Evolutionary conservation across 192 early-diverging fungal species (phyloP).

Genomic region (Coemansia sp.): DNA sequence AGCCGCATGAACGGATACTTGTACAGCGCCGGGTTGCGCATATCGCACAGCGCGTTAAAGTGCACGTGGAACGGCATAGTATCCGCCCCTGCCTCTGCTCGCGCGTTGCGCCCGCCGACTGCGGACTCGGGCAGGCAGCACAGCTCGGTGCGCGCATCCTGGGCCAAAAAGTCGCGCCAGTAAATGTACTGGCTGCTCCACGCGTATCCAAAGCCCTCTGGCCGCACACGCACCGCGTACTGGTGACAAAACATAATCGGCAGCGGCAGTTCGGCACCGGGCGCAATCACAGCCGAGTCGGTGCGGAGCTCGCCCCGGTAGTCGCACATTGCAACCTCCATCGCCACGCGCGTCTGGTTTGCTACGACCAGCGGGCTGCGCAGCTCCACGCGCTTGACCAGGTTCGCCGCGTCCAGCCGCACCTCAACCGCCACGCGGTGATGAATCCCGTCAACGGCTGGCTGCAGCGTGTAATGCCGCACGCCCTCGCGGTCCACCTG

Average conservation of each 20-base stretch:
- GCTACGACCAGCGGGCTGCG: conserved; percentile 77
- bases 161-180: conserved; percentile 71
- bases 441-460: conserved; percentile 68
- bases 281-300: conserved; percentile 47
- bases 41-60: conserved; percentile 35
- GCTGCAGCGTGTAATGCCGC: conserved; percentile 74
- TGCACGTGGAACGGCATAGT: conserved; percentile 41
- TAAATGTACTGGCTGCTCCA: conserved; percentile 78
- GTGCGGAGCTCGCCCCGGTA: conserved; percentile 55
- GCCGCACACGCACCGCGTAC: conserved; percentile 72
- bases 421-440: conserved; percentile 88
- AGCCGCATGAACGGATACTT: conserved; percentile 78
- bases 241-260: conserved; percentile 84
- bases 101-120: not conserved
- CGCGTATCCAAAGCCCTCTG: conserved; percentile 78
- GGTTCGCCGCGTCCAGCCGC: conserved; percentile 63
- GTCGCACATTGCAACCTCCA: conserved; percentile 80
- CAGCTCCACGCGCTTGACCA: conserved; percentile 90
- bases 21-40: conserved; percentile 41
- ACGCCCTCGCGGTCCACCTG: conserved; percentile 86
- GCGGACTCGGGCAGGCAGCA: conserved; percentile 45
- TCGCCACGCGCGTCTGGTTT: conserved; percentile 71
- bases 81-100: not conserved
- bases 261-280: conserved; percentile 79
- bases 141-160: conserved; percentile 49